Evolutionary conservation across 2,329 filamentous ascomycete genomes (phyloP), one percentile per base, ranked within the genome.

Genomic region (Talaromyces sp.): DNA sequence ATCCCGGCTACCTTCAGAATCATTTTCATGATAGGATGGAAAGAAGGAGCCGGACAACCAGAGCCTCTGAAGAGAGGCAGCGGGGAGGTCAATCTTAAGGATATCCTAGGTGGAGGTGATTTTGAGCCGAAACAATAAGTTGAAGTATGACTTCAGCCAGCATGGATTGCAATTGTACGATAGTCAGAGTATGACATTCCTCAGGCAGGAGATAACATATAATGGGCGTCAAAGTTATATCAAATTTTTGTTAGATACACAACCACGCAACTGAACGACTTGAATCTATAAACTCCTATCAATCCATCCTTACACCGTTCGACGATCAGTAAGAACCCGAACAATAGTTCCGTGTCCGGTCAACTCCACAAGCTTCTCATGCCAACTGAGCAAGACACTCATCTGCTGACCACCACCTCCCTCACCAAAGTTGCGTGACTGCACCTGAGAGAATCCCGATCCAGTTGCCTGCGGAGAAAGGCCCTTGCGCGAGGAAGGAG

Each of bases 1-100:
- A 84, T 95, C 68, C 95, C 95, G 0, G 95, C 95, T 1, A 99
- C 95, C 0, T 99, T 97, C 75, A 86, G 95, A 70, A 85, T 97
- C 71, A 97, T 99, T 68, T 97, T 95, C 78, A 97, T 98, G 93
- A 99, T 99, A 78, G 95, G 95, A 0, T 99, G 95, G 95, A 96
- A 94, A 75, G 91, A 93, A 70, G 89, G 91, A 1, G 85, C 86
- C 34, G 86, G 89, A 62, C 93, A 98, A 79, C 84, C 89, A 1
- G 84, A 94, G 78, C 93, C 95, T 5, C 80, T 98, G 65, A 80
- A 89, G 69, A 86, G 95, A 70, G 95, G 95, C 0, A 96, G 90
- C 69, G 95, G 92, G 10, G 84, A 97, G 74, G 81, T 97, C 49
- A 97, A 91, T 77, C 84, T 99, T 68, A 96, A 95, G 77, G 93